Conservation (phyloP, 1,284 basidiomycete genomes). For the Phellopilus nigrolimitatus region DNA sequence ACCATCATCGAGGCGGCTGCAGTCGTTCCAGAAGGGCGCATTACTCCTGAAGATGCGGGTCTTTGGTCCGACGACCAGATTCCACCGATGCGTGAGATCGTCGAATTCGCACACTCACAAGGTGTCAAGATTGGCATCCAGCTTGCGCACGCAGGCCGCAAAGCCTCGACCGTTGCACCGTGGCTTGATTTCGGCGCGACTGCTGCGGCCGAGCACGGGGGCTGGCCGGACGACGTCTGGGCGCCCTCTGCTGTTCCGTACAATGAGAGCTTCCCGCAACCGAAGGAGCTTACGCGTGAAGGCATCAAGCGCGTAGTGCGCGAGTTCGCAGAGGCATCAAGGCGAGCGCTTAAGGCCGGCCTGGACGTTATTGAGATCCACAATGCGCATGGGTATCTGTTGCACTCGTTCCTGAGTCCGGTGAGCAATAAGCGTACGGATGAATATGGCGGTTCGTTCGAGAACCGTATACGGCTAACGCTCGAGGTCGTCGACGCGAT, state of each 20-base stretch:
- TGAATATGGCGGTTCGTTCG: slow-evolving; percentile 52
- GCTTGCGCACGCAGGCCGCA: slow-evolving; percentile 59
- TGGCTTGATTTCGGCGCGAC: slow-evolving; percentile 32
- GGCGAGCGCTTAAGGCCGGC: slow-evolving; percentile 37
- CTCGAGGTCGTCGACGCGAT: slow-evolving; percentile 42
- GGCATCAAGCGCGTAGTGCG: slow-evolving; percentile 44
- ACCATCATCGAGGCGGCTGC: slow-evolving; percentile 54
- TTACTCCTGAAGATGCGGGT: slow-evolving; percentile 45
- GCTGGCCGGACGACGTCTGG: slow-evolving; percentile 40
- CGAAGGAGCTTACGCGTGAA: slow-evolving; percentile 46
- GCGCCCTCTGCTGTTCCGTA: slow-evolving; percentile 49
- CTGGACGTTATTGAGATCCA: slow-evolving; percentile 43
- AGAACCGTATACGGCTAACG: slow-evolving; percentile 48
- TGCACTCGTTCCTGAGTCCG: slow-evolving; percentile 38
- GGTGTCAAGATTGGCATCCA: slow-evolving; percentile 51
- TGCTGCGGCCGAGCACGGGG: slow-evolving; percentile 32
- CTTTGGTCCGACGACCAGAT: slow-evolving; percentile 55
- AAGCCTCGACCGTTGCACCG: slow-evolving; percentile 46
- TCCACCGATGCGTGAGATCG: slow-evolving; percentile 48
- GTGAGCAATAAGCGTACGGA: slow-evolving; percentile 51
- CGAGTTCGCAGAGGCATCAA: slow-evolving; percentile 43
- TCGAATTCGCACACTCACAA: slow-evolving; percentile 51
- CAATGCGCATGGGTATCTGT: slow-evolving; percentile 37
- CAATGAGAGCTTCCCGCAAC: slow-evolving; percentile 43
- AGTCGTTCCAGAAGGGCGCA: slow-evolving; percentile 59